Conservation (phyloP, 768 basidiomycete genomes). For the Termitomyces sp. region DNA sequence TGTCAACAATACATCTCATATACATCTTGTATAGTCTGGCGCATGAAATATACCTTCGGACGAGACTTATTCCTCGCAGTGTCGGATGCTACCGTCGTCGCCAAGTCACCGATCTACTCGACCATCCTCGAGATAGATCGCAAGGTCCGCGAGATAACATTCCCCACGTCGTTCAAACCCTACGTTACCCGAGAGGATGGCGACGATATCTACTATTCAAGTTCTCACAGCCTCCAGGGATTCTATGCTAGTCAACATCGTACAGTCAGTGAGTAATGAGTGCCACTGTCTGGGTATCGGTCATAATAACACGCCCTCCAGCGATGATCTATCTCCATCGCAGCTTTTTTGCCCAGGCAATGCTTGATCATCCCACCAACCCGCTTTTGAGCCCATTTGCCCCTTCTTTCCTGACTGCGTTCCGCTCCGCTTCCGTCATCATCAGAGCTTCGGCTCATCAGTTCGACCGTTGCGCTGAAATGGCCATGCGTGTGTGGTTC, state of each 20-base stretch:
- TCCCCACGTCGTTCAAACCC: slow-evolving; percentile 44
- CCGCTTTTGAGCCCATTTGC: slow-evolving; percentile 54
- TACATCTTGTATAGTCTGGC: slow-evolving; percentile 41
- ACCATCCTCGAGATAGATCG: slow-evolving; percentile 49
- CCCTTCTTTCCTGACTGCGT: slow-evolving; percentile 53
- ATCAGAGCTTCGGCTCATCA: slow-evolving; percentile 48
- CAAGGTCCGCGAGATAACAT: slow-evolving; percentile 43
- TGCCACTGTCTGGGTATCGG: neutral
- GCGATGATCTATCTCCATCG: slow-evolving; percentile 54
- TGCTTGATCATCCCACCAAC: slow-evolving; percentile 50
- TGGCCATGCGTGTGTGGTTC: slow-evolving; percentile 51
- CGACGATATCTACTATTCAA: slow-evolving; percentile 43
- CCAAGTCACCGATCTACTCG: slow-evolving; percentile 42
- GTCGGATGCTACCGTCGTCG: slow-evolving; percentile 44
- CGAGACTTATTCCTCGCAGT: slow-evolving; percentile 47
- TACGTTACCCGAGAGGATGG: slow-evolving; percentile 42
- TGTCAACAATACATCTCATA: neutral
- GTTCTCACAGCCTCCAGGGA: slow-evolving; percentile 46
- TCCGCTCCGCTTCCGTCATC: slow-evolving; percentile 47
- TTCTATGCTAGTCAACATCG: slow-evolving; percentile 57
- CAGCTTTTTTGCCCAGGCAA: slow-evolving; percentile 56
- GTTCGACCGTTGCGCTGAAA: slow-evolving; percentile 42
- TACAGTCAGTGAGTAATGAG: slow-evolving; percentile 47
- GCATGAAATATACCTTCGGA: slow-evolving; percentile 52
- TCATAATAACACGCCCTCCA: slow-evolving; percentile 10